Base-by-base conservation (phyloP, 257 asterid genomes). In the Solanum paucissectum region DNA sequence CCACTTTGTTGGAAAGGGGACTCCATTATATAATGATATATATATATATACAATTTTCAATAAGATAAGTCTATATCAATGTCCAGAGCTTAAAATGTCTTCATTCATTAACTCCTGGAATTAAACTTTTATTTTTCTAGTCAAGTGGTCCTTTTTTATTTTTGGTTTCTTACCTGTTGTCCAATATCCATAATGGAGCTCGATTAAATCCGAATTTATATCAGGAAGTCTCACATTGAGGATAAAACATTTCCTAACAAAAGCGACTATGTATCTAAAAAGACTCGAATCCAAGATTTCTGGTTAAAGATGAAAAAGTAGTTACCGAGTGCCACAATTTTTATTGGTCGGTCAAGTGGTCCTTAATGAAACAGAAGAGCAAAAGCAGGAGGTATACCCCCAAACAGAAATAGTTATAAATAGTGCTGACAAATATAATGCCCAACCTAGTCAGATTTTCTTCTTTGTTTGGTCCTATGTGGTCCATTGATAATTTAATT, bases 21-120 rank as follows among this genome's bases (percentile, higher is more conserved):
- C 60, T 86, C 60, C n/a, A 32, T 37, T 69, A 89, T 84, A 87
- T 86, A 83, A 84, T 87, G 62, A 87, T 82, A 1, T 16, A 52
- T 49, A 82, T 86, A 88, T 82, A 20, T 18, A 55, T 55, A 82
- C 83, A 88, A 87, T 37, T 88, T 87, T 91, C 86, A 88, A 88
- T 87, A 88, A 75, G 91, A 11, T 33, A 69, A 68, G 87, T 88
- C 91, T 72, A 32, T 92, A 49, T 92, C 92, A 89, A 16, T 82
- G 85, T 46, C 69, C 85, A 81, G 4, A 81, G 85, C 27, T 81
- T 81, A 46, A 81, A 9, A 46, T 81, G 85, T 81, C 85, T 81
- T 81, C 66, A 81, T 81, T 81, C 85, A 9, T 44, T 58, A 58
- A 58, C 23, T 81, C 66, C 85, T 46, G 20, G 42, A 81, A 81